Evolutionary conservation across 2,329 filamentous ascomycete species (phyloP).

Genomic region (Pseudopyrenochaeta lycopersici): DNA sequence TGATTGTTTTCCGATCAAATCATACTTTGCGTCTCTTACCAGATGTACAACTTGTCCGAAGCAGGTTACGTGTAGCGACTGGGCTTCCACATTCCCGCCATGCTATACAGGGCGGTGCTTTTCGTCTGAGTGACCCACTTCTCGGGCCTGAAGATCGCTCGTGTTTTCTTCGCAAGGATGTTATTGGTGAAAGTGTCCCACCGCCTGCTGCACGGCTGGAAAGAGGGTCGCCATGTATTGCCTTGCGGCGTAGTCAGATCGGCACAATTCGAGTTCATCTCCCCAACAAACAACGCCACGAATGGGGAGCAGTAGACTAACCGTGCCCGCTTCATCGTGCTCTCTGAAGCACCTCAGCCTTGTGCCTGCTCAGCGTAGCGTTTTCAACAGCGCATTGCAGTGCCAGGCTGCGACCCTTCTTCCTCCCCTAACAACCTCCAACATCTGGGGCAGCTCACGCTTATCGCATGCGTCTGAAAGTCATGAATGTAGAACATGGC

Average conservation of each 20-base stretch:
- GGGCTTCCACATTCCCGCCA: slow-evolving; percentile 7
- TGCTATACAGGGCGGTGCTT: slow-evolving; percentile 1
- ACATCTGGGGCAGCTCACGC: slow-evolving; percentile 26
- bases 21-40: slow-evolving; percentile 8
- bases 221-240: slow-evolving; percentile 27
- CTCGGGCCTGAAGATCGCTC: slow-evolving; percentile 25
- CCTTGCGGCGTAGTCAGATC: slow-evolving; percentile 33
- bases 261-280: slow-evolving; percentile 23
- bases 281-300: slow-evolving; percentile 29
- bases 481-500: slow-evolving; percentile 45
- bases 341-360: slow-evolving; percentile 35
- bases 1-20: background rate
- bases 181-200: slow-evolving; percentile 39
- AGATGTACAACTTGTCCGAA: slow-evolving; percentile 10
- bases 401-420: slow-evolving; percentile 16
- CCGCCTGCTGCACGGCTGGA: slow-evolving; percentile 35
- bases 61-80: slow-evolving; percentile 14
- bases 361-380: slow-evolving; percentile 28
- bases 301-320: slow-evolving; percentile 24
- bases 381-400: slow-evolving; percentile 20
- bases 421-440: slow-evolving; percentile 15
- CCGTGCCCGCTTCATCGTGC: slow-evolving; percentile 26
- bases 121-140: slow-evolving; percentile 16
- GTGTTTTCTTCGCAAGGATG: slow-evolving; percentile 17
- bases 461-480: slow-evolving; percentile 18